Evolutionary conservation across 2,329 filamentous ascomycete genomes (phyloP).

Genomic region (Gnomoniopsis sp.): DNA sequence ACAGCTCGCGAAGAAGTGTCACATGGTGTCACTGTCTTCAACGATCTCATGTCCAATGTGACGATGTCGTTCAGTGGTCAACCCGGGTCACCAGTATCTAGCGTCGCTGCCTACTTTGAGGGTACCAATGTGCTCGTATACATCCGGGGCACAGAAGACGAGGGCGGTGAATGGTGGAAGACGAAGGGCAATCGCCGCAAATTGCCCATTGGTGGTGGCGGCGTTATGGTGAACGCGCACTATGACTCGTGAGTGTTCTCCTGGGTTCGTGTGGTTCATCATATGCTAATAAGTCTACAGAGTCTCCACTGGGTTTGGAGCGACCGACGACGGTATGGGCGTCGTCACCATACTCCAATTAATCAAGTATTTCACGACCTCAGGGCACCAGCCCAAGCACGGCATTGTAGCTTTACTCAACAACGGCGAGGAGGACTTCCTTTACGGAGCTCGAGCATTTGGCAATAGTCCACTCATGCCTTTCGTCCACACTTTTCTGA

Average conservation of each 20-base stretch:
- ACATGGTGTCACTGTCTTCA: slow-evolving; percentile 64
- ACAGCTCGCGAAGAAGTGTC: slow-evolving; percentile 11
- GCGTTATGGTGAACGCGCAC: slow-evolving; percentile 90
- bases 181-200: slow-evolving; percentile 36
- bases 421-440: slow-evolving; percentile 91
- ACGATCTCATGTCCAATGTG: slow-evolving; percentile 75
- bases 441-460: slow-evolving; percentile 84
- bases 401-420: slow-evolving; percentile 86
- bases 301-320: slow-evolving; percentile 87
- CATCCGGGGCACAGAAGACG: slow-evolving; percentile 76
- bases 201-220: slow-evolving; percentile 58
- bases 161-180: slow-evolving; percentile 71
- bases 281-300: slow-evolving; percentile 12
- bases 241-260: slow-evolving; percentile 63
- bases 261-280: not conserved
- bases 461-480: slow-evolving; percentile 76
- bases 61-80: slow-evolving; percentile 43
- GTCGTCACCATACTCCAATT: slow-evolving; percentile 84
- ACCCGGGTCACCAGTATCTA: slow-evolving; percentile 38
- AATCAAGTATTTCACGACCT: slow-evolving; percentile 77
- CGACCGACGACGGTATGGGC: slow-evolving; percentile 90
- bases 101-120: slow-evolving; percentile 74
- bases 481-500: slow-evolving; percentile 84
- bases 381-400: slow-evolving; percentile 68
- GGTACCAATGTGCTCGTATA: slow-evolving; percentile 91